phyloP scores from a whole-genome alignment of 1,284 basidiomycete species.

The Cryptococcus maquisensis region DNA sequence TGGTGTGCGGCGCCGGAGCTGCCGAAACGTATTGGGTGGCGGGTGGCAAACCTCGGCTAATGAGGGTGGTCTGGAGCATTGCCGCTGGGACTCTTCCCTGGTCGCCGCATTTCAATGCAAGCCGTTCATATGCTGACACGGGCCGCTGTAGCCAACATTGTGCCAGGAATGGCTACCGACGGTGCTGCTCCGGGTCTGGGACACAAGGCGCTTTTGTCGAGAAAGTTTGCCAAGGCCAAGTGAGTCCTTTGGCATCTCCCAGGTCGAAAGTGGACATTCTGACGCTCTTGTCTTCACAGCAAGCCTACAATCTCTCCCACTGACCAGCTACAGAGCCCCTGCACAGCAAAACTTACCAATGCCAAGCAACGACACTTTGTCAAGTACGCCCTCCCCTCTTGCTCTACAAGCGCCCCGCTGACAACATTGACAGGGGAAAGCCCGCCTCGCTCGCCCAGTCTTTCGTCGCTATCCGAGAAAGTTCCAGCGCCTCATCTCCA shows the following conservation, averaged over 20 bases:
- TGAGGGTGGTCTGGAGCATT: no score
- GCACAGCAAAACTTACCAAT: conserved; percentile 78
- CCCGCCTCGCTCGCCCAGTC: conserved; percentile 33
- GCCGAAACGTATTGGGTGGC: no score
- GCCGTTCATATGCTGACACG: neutral
- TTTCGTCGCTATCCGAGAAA: conserved; percentile 26
- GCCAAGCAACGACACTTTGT: conserved; percentile 86
- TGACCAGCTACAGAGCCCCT: conserved; percentile 86
- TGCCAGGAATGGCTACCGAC: conserved; percentile 40
- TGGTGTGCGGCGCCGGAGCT: neutral
- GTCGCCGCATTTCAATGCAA: neutral
- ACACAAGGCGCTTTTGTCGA: conserved; percentile 78
- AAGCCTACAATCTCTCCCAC: conserved; percentile 84
- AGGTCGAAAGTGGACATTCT: neutral
- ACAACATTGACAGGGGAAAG: conserved; percentile 21
- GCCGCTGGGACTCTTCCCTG: neutral
- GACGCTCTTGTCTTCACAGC: conserved; percentile 51
- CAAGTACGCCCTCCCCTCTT: conserved; percentile 53
- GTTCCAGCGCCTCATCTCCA: conserved; percentile 4
- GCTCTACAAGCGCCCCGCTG: conserved; percentile 1
- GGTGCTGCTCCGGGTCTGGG: conserved; percentile 62
- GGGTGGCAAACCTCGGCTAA: no score
- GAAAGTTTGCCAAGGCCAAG: conserved; percentile 79
- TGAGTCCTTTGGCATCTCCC: conserved; percentile 51
- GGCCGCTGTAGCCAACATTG: conserved; percentile 36